These are phyloP conservation scores for Physcomitrellopsis africana DNA, from an alignment of 225 moss, liverwort and hornwort species.

Conservation along the genomic window DNA sequence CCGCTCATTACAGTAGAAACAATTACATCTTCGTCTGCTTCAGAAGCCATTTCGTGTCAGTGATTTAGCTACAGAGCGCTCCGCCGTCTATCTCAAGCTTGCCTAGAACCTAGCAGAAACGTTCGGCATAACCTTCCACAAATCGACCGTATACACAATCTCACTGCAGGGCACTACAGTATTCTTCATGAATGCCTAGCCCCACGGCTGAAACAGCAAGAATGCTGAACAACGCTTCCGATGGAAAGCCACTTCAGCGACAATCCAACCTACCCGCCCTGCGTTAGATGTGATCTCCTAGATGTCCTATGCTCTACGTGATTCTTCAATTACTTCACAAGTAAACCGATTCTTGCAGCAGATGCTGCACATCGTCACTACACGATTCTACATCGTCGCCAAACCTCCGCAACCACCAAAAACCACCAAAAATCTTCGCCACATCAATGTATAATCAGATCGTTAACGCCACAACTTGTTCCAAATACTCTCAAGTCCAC, in stretches of 20 bases:
- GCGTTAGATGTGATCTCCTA: constrained; percentile 23
- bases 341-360: background rate
- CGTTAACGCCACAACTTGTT: constrained; percentile 5
- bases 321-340: constrained; percentile 14
- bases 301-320: background rate
- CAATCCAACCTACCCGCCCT: constrained; percentile 22
- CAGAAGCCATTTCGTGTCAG: constrained; percentile 32
- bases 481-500: background rate
- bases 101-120: constrained; percentile 2
- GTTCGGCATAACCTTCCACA: constrained; percentile 1
- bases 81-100: constrained; percentile 15
- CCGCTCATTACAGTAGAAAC: constrained; percentile 30
- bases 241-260: background rate
- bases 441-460: constrained; percentile 6
- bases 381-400: background rate
- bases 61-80: constrained; percentile 14
- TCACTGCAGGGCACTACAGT: background rate
- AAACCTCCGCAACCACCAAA: background rate
- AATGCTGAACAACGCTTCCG: background rate
- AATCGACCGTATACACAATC: constrained; percentile 1
- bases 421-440: background rate
- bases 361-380: background rate
- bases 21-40: constrained; percentile 34
- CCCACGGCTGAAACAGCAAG: constrained; percentile 2
- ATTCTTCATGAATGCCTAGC: background rate